Conservation (phyloP, 176 grass and related monocot species). For the Oryza coarctata region DNA sequence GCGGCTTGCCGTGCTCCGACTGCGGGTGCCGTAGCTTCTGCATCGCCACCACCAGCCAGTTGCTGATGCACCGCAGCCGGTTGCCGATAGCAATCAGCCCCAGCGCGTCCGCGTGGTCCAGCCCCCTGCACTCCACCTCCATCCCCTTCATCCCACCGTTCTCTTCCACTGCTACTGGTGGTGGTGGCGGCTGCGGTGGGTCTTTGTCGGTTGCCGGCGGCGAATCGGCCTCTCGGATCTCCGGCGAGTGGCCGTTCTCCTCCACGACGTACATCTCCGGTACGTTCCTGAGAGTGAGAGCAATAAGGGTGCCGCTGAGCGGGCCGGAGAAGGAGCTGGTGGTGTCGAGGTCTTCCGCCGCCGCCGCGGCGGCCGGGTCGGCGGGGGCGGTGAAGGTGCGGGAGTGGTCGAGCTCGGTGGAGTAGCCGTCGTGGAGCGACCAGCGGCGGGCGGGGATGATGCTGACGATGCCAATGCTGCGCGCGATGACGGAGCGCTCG, state of each 20-base stretch:
- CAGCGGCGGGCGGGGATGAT: constrained; percentile 66
- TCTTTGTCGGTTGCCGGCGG: neutral
- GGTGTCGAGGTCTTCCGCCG: constrained; percentile 54
- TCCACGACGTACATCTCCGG: constrained; percentile 11
- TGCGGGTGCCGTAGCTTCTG: constrained; percentile 72
- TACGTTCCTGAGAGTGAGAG: neutral
- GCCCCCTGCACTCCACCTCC: constrained; percentile 74
- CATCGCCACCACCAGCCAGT: constrained; percentile 85
- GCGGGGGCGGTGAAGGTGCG: constrained; percentile 37
- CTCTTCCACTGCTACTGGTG: neutral
- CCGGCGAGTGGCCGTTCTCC: constrained; percentile 2
- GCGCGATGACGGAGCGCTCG: constrained; percentile 69
- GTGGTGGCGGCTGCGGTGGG: neutral
- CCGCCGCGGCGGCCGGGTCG: neutral
- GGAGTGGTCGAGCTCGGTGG: constrained; percentile 63
- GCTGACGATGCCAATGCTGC: constrained; percentile 82
- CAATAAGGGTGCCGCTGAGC: constrained; percentile 26
- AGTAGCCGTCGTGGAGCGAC: constrained; percentile 56
- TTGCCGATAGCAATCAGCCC: constrained; percentile 67
- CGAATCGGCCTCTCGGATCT: constrained; percentile 37
- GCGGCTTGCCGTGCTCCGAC: constrained; percentile 41
- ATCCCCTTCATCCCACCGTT: neutral
- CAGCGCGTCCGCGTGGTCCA: constrained; percentile 81
- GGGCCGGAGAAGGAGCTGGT: constrained; percentile 73
- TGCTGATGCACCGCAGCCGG: constrained; percentile 81